These are phyloP conservation scores for Atractiella rhizophila DNA, from an alignment of 768 basidiomycete genomes.

Conservation along the genomic window DNA sequence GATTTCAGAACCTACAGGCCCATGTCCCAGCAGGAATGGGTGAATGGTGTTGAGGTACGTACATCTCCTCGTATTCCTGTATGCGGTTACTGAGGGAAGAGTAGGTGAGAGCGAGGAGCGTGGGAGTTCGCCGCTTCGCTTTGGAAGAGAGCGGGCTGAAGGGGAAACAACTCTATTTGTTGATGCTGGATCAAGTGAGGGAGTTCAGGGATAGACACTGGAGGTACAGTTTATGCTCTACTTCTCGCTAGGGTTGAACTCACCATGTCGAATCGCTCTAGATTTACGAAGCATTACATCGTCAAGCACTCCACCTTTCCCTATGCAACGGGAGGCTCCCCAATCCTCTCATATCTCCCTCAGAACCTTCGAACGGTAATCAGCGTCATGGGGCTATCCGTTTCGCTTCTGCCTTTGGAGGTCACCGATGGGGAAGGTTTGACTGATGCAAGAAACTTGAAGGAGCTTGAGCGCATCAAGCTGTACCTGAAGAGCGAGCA, in stretches of 20 bases:
- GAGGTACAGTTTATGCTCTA: slow-evolving; percentile 15
- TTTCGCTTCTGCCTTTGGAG: neutral
- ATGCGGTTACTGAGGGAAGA: slow-evolving; percentile 8
- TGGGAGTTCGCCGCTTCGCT: slow-evolving; percentile 6
- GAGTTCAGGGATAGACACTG: slow-evolving; percentile 22
- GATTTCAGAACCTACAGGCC: slow-evolving; percentile 22
- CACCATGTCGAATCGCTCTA: neutral
- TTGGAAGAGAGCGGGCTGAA: neutral
- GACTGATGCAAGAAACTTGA: too few species aligned
- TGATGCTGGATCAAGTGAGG: slow-evolving; percentile 17
- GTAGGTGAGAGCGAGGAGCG: slow-evolving; percentile 16
- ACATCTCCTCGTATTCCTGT: too few species aligned
- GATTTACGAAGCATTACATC: slow-evolving; percentile 17
- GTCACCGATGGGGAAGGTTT: too few species aligned
- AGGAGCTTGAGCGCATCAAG: neutral
- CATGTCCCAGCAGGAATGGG: slow-evolving; percentile 18
- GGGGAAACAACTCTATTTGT: slow-evolving; percentile 12
- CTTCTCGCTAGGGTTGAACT: neutral
- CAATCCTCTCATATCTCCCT: slow-evolving; percentile 10
- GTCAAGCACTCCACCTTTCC: slow-evolving; percentile 17
- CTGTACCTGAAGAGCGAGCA: neutral
- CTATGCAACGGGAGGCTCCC: slow-evolving; percentile 20
- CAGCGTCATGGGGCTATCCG: neutral
- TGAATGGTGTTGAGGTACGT: slow-evolving; percentile 16
- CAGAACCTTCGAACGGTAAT: slow-evolving; percentile 2